Evolutionary conservation across 2,329 filamentous ascomycete genomes (phyloP), one percentile per base, ranked within the genome.

Genomic region (Aspergillus sp.): DNA sequence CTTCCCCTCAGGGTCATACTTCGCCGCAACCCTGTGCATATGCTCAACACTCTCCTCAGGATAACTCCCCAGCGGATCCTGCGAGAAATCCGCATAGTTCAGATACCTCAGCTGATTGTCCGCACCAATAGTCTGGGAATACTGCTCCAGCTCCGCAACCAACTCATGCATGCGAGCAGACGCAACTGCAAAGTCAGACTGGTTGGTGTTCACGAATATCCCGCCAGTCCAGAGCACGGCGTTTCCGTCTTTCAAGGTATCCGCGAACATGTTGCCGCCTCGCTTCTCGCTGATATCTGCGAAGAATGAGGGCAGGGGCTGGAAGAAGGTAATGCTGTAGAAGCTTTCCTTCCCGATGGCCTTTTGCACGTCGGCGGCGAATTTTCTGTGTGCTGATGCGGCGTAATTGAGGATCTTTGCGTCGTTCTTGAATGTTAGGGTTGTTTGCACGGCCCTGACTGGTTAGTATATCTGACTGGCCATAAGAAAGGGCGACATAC

Each of bases 41-140:
- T 27, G 17, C 17, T 14, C 40, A 17, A 54, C 19, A 21, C 11
- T 47, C 6, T 17, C 52, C n/a, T 46, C 19, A 4, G 11, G 11
- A 17, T 54, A 54, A 17, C 52, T 54, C 12, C 27, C 43, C 19
- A 54, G 19, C 7, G 17, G 27, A 46, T 54, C 27, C 51, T 54
- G 41, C 27, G 27, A 35, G 12, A 11, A 11, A 12, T 45, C 31
- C 3, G 51, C 51, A 24, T 46, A 54, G 6, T 46, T 54, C n/a
- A 46, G 12, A n/a, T 46, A 54, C 6, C 17, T 11, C 12, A 54
- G 19, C 19, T 21, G 24, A 7, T 45, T 35, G 11, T 33, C 51
- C 3, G 8, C 31, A 6, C 40, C 31, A 12, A 35, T 44, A 6
- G 9, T 6, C 7, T 14, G 31, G 4, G 41, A 44, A 33, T 44